Percentiles rank a stretch among this genome's conserved stretches.
phyloP scores from a whole-genome alignment of 257 asterid genomes.

The Eucommia ulmoides region DNA sequence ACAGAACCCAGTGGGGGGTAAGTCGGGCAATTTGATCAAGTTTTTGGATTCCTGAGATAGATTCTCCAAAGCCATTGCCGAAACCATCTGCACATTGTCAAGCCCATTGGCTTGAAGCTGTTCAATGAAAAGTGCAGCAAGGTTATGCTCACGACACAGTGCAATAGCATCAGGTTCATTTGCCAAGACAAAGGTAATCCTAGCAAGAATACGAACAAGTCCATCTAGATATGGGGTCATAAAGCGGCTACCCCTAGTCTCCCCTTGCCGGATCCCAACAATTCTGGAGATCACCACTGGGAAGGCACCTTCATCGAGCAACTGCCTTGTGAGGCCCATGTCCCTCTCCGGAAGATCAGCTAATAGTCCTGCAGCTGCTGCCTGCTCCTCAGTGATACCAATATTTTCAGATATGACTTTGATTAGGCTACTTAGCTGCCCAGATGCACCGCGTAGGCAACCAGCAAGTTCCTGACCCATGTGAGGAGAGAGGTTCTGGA shows the following conservation, averaged over 20 bases:
- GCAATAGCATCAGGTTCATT: constrained; percentile 43
- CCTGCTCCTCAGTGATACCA: constrained; percentile 84
- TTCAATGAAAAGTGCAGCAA: constrained; percentile 61
- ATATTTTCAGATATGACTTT: constrained; percentile 48
- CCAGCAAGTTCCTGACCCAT: constrained; percentile 77
- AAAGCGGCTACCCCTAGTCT: constrained; percentile 64
- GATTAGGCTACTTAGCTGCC: constrained; percentile 65
- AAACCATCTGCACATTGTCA: constrained; percentile 82
- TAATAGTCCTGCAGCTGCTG: constrained; percentile 70
- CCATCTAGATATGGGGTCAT: constrained; percentile 86
- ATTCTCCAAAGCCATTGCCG: constrained; percentile 84
- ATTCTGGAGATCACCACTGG: constrained; percentile 45
- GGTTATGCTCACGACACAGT: constrained; percentile 48
- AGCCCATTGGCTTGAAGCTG: constrained; percentile 72
- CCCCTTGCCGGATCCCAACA: constrained; percentile 55
- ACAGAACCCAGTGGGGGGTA: constrained; percentile 54
- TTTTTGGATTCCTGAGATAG: no score
- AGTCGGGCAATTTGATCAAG: constrained; percentile 52
- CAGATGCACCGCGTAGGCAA: constrained; percentile 61
- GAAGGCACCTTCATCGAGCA: constrained; percentile 68
- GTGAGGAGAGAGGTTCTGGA: constrained; percentile 68
- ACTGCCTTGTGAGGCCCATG: constrained; percentile 53
- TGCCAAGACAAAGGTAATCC: constrained; percentile 56
- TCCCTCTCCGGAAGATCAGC: constrained; percentile 89
- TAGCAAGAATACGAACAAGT: constrained; percentile 73